phyloP scores from a whole-genome alignment of 305 asterid species.

The Fraxinus xanthoxyloides region DNA sequence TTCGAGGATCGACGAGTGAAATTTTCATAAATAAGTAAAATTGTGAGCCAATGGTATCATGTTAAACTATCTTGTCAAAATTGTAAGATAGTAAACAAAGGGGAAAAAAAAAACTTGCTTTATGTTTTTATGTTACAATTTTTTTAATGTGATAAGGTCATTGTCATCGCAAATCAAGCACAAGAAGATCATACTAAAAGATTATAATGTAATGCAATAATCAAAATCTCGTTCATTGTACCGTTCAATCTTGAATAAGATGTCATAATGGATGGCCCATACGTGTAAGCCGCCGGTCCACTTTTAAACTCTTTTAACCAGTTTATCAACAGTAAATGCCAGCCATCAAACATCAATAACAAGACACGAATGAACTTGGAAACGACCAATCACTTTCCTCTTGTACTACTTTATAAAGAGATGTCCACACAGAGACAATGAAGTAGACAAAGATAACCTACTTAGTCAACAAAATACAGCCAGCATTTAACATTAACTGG shows the following conservation, averaged over 20 bases:
- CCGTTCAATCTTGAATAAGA: no score
- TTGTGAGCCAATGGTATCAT: neutral
- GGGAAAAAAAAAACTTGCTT: no score
- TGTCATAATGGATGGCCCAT: neutral
- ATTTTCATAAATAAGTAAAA: no score
- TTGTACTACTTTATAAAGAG: conserved; percentile 4
- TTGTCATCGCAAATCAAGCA: neutral
- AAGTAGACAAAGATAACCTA: neutral
- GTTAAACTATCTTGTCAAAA: neutral
- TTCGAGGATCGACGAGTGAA: neutral
- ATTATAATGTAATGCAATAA: neutral
- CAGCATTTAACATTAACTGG: conserved; percentile 15
- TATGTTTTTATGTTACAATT: no score
- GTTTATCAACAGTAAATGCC: neutral
- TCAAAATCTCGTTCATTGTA: neutral
- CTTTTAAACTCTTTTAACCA: conserved; percentile 5
- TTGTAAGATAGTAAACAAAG: neutral
- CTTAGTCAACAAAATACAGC: conserved; percentile 41
- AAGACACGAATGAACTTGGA: conserved; percentile 16
- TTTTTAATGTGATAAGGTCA: neutral
- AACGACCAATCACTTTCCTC: conserved; percentile 11
- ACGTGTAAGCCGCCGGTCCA: neutral
- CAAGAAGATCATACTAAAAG: neutral
- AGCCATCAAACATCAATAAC: conserved; percentile 19
- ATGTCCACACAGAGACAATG: neutral